Evolutionary conservation across 139 green algal species (phyloP).

Genomic region (Pleodorina starrii): DNA sequence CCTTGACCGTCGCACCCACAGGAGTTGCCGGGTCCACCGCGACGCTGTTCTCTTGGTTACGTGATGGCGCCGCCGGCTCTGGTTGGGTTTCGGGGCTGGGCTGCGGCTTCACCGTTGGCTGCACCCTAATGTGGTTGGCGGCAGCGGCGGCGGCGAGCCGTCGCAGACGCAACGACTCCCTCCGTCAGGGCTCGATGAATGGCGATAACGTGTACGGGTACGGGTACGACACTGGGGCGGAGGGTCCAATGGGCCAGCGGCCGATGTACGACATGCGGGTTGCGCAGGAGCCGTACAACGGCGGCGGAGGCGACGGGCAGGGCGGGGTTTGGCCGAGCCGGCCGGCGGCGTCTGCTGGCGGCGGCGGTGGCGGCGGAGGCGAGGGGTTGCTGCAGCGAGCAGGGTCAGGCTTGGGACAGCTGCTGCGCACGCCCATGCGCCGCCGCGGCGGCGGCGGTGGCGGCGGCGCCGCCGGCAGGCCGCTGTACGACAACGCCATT

Average conservation of each 20-base stretch:
- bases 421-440: neutral
- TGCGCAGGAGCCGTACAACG: neutral
- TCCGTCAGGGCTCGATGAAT: too few species aligned
- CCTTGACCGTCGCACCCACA: too few species aligned
- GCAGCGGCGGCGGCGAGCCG: neutral
- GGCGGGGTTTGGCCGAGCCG: neutral
- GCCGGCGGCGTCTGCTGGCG: neutral
- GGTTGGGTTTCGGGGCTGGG: neutral
- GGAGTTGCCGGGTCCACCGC: too few species aligned
- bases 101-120: neutral
- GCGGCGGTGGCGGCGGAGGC: neutral
- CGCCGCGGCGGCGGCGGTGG: neutral
- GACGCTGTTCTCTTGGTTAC: too few species aligned
- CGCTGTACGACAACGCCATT: neutral
- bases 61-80: neutral
- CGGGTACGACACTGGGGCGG: too few species aligned
- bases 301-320: neutral
- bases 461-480: neutral
- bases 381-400: neutral
- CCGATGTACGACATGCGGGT: neutral
- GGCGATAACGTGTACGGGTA: too few species aligned
- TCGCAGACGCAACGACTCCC: too few species aligned
- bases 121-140: neutral
- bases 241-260: too few species aligned
- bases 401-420: neutral